Evolutionary conservation across 805 yeast species (phyloP).

Genomic region (Jamesozyma spencerorum): DNA sequence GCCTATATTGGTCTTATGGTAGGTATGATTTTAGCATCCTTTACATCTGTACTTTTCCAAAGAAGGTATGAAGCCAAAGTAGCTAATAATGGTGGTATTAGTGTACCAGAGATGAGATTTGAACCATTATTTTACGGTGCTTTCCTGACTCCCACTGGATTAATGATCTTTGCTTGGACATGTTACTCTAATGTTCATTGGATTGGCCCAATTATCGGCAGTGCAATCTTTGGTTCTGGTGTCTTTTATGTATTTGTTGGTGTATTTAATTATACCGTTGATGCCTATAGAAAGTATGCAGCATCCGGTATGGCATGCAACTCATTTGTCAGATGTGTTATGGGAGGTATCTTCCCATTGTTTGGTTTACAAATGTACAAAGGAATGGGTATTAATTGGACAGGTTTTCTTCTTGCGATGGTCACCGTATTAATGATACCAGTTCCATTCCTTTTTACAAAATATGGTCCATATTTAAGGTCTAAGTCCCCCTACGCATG

Average conservation of each 20-base stretch:
- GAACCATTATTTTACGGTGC: slow-evolving; percentile 60
- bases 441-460: slow-evolving; percentile 46
- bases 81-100: slow-evolving; percentile 37
- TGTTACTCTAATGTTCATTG: slow-evolving; percentile 52
- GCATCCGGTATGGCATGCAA: slow-evolving; percentile 46
- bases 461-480: slow-evolving; percentile 37
- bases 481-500: slow-evolving; percentile 41
- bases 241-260: slow-evolving; percentile 60
- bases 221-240: slow-evolving; percentile 66
- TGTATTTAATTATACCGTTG: slow-evolving; percentile 54
- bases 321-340: slow-evolving; percentile 42
- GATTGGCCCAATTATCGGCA: slow-evolving; percentile 65
- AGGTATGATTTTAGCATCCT: slow-evolving; percentile 43
- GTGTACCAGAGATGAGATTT: slow-evolving; percentile 52
- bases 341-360: slow-evolving; percentile 50
- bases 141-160: slow-evolving; percentile 48
- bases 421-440: slow-evolving; percentile 42
- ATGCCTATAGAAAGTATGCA: slow-evolving; percentile 47
- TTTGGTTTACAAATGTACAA: slow-evolving; percentile 51
- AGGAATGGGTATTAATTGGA: slow-evolving; percentile 50
- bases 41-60: slow-evolving; percentile 38
- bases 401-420: slow-evolving; percentile 43
- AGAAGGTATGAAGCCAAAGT: slow-evolving; percentile 35
- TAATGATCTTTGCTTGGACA: slow-evolving; percentile 76
- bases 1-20: slow-evolving; percentile 52